Evolutionary conservation across 345 rosid genomes (phyloP).

Genomic region (Eucalyptus camaldulensis): DNA sequence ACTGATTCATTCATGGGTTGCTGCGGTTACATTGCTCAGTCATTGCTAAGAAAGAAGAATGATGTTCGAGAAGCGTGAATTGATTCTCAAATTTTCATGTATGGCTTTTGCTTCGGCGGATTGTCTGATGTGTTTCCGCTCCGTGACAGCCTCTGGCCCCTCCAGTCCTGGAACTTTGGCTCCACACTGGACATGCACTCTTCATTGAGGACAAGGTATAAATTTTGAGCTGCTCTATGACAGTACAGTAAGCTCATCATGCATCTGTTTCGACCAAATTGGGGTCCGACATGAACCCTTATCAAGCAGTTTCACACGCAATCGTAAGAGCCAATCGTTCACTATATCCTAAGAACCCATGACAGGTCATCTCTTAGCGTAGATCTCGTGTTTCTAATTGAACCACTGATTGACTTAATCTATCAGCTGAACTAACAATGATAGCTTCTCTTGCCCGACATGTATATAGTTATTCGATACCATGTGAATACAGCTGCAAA

Average conservation of each 20-base stretch:
- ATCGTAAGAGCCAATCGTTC: background rate
- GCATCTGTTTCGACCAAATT: background rate
- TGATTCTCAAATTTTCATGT: background rate
- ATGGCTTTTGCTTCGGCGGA: background rate
- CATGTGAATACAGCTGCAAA: background rate
- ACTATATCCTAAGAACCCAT: background rate
- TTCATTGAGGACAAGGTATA: background rate
- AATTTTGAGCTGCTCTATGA: background rate
- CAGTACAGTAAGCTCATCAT: background rate
- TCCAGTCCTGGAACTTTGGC: background rate
- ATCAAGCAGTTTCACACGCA: background rate
- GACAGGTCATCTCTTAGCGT: background rate
- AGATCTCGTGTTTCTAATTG: background rate
- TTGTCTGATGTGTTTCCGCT: background rate
- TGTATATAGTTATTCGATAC: background rate
- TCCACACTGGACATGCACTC: background rate
- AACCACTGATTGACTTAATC: background rate
- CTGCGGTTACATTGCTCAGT: background rate
- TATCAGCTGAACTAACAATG: background rate
- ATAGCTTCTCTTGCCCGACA: background rate
- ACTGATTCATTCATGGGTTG: background rate
- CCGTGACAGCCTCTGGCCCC: background rate
- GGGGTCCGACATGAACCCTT: background rate
- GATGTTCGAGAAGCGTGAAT: background rate
- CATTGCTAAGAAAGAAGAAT: background rate